A percentile compares a stretch with the other conserved stretches of the same genome.
Evolutionary conservation across 352 stramenopile genomes (phyloP).

Genomic region (Globisporangium okanoganense): DNA sequence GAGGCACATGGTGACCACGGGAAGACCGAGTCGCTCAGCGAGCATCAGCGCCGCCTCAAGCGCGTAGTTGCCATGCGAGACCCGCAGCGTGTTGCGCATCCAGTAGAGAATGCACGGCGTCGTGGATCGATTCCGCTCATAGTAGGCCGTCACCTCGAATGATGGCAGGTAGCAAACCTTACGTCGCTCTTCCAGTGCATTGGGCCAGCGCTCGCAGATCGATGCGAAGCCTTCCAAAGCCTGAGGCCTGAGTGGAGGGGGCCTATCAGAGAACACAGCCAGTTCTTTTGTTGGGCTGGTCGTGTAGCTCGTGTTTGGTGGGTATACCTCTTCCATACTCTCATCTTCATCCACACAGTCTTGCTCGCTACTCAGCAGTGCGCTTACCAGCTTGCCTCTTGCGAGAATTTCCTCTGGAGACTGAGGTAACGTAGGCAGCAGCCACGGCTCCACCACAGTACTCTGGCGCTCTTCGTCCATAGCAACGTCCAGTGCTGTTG

Average conservation of each 20-base stretch:
- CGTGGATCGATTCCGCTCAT: constrained; percentile 2
- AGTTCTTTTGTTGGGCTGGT: not conserved
- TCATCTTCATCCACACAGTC: not conserved
- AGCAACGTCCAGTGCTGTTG: not conserved
- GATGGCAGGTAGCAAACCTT: constrained; percentile 33
- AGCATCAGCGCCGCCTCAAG: constrained; percentile 48
- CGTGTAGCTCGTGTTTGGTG: not conserved
- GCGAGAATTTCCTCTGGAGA: constrained; percentile 24
- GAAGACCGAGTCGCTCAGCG: constrained; percentile 31
- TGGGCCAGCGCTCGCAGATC: constrained; percentile 45
- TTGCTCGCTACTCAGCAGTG: constrained; percentile 18
- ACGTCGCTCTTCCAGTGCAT: constrained; percentile 39
- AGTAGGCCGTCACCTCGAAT: constrained; percentile 3
- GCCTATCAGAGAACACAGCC: constrained; percentile 10
- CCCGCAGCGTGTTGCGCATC: constrained; percentile 56
- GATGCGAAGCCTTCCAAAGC: constrained; percentile 9
- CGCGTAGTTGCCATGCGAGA: constrained; percentile 60
- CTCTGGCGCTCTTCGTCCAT: not conserved
- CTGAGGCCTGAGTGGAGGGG: not conserved
- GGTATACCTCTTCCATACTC: not conserved
- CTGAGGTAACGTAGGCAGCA: constrained; percentile 5
- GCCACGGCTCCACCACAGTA: constrained; percentile 16
- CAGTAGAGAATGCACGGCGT: constrained; percentile 56
- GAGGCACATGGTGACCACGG: constrained; percentile 45
- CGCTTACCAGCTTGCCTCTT: constrained; percentile 20